Percentiles rank a stretch among this genome's conserved stretches.
phyloP scores from a whole-genome alignment of 2,329 filamentous ascomycete species.

The Pestalotiopsis sp. region DNA sequence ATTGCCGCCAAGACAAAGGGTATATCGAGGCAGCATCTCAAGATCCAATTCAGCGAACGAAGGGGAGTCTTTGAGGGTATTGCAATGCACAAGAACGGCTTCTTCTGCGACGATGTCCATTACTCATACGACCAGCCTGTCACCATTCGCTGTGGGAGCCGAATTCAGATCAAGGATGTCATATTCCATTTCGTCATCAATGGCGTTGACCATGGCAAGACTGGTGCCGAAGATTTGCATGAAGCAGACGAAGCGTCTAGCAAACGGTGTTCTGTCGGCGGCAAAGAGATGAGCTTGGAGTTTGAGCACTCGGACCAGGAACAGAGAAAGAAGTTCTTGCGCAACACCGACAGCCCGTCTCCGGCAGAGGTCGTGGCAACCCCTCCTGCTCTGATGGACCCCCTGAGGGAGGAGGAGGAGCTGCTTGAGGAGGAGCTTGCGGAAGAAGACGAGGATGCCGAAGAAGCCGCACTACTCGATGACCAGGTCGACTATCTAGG shows the following conservation, averaged over 20 bases:
- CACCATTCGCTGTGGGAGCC: conserved; percentile 61
- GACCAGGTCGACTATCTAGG: conserved; percentile 13
- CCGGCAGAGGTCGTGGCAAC: conserved; percentile 43
- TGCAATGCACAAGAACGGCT: conserved; percentile 64
- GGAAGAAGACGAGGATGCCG: conserved; percentile 22
- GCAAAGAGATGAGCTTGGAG: conserved; percentile 73
- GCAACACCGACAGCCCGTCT: conserved; percentile 54
- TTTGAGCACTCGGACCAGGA: conserved; percentile 59
- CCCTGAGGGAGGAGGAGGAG: conserved; percentile 36
- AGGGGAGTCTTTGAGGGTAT: conserved; percentile 65
- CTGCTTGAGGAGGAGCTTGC: conserved; percentile 38
- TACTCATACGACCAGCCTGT: conserved; percentile 51
- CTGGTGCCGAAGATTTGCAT: conserved; percentile 56
- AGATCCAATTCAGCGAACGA: conserved; percentile 68
- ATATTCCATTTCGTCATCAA: conserved; percentile 69
- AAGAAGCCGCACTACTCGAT: conserved; percentile 18
- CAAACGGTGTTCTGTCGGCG: conserved; percentile 54
- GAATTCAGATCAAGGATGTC: conserved; percentile 72
- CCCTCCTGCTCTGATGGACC: conserved; percentile 31
- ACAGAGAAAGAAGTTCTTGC: conserved; percentile 48
- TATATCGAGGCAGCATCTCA: conserved; percentile 73
- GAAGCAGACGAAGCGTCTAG: conserved; percentile 47
- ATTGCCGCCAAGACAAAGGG: conserved; percentile 65
- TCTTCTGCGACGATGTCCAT: conserved; percentile 64
- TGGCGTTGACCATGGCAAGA: conserved; percentile 56